Percentiles rank a stretch among this genome's conserved stretches.
phyloP scores from a whole-genome alignment of 2,329 filamentous ascomycete species.

The Apiospora arundinis region DNA sequence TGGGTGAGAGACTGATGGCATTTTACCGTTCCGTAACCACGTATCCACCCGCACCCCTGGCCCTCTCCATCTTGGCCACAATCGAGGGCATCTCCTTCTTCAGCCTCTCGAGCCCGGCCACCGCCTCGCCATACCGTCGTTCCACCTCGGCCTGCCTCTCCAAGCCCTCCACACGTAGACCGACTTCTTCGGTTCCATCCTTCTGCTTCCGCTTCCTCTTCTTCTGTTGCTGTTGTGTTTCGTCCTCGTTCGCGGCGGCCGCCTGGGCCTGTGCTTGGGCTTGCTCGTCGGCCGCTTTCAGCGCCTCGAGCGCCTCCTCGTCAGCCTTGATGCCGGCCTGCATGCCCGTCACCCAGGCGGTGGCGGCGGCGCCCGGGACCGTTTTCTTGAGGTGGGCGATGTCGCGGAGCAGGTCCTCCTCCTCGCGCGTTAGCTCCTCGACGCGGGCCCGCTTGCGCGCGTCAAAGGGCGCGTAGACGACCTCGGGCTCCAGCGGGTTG shows the following conservation, averaged over 20 bases:
- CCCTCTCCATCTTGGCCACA: constrained; percentile 70
- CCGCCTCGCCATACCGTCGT: constrained; percentile 51
- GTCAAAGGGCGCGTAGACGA: constrained; percentile 66
- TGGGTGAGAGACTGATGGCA: background rate
- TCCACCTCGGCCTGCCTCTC: constrained; percentile 57
- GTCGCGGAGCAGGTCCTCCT: constrained; percentile 69
- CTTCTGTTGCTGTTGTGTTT: constrained; percentile 29
- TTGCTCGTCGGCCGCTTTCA: constrained; percentile 25
- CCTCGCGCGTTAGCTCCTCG: constrained; percentile 65
- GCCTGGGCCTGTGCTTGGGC: background rate
- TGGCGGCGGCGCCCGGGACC: constrained; percentile 54
- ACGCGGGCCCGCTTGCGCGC: constrained; percentile 63
- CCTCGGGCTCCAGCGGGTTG: constrained; percentile 40
- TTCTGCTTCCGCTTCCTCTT: constrained; percentile 26
- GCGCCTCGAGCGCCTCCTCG: constrained; percentile 49
- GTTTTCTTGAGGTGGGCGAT: constrained; percentile 65
- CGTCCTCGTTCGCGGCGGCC: constrained; percentile 25
- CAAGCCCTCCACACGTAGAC: constrained; percentile 42
- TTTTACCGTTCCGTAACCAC: constrained; percentile 53
- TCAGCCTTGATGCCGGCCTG: constrained; percentile 51
- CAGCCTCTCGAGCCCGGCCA: constrained; percentile 57
- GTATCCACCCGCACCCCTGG: constrained; percentile 64
- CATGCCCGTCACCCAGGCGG: constrained; percentile 48
- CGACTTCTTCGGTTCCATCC: constrained; percentile 30
- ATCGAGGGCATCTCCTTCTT: constrained; percentile 67